phyloP scores from a whole-genome alignment of 805 yeast genomes.

The Cephaloascus fragrans region DNA sequence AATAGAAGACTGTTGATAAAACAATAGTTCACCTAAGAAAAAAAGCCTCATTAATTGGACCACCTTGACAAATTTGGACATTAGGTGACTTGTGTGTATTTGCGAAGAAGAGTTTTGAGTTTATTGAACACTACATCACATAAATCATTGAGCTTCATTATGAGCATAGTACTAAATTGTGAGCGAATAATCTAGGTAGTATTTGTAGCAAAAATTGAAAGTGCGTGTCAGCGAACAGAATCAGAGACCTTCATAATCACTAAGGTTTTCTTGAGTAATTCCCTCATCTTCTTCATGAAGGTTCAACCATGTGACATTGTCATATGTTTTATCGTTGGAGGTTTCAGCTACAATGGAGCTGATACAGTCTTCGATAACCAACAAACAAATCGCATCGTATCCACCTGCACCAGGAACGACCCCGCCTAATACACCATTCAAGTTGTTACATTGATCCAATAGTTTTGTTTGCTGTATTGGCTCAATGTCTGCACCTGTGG shows the following conservation, averaged over 20 bases:
- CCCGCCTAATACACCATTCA: conserved; percentile 84
- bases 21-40: no score
- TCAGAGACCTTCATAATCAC: conserved; percentile 16
- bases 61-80: no score
- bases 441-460: conserved; percentile 35
- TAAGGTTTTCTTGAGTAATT: conserved; percentile 34
- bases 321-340: conserved; percentile 17
- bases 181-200: no score
- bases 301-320: conserved; percentile 57
- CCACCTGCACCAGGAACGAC: conserved; percentile 99
- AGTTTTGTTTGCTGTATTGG: conserved; percentile 68
- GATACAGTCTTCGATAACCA: conserved; percentile 42
- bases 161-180: no score
- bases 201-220: neutral
- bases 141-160: no score
- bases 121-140: no score
- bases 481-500: conserved; percentile 80
- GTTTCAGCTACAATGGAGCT: conserved; percentile 13
- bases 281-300: conserved; percentile 56
- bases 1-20: no score
- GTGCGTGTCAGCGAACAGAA: neutral
- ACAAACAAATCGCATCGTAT: conserved; percentile 78
- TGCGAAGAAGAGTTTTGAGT: no score
- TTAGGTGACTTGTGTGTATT: no score
- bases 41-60: no score